A percentile compares a stretch with the other conserved stretches of the same genome.
These are phyloP conservation scores for Salix suchowensis DNA, from an alignment of 345 rosid species.

Conservation along the genomic window DNA sequence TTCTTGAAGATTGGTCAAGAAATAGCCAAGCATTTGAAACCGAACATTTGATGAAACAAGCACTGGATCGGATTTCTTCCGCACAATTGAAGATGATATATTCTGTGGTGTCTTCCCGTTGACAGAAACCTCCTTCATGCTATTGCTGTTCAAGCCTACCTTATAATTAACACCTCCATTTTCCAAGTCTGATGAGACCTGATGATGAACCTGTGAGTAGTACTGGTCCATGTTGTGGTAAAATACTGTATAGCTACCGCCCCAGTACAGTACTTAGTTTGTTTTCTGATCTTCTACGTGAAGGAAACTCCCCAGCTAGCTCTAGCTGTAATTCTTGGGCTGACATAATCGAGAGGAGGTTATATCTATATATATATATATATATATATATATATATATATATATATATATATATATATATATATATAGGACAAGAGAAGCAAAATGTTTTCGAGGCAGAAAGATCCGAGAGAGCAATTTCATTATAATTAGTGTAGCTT, in stretches of 20 bases:
- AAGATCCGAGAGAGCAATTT: not conserved
- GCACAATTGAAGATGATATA: constrained; percentile 26
- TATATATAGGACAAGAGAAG: not conserved
- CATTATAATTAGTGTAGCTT: constrained; percentile 25
- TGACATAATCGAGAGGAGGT: not conserved
- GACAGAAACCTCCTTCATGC: constrained; percentile 1
- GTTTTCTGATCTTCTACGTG: not conserved
- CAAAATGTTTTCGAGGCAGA: not conserved
- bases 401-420: not conserved
- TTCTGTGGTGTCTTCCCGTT: constrained; percentile 25
- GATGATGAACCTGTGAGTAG: not conserved
- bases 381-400: not conserved
- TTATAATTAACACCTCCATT: constrained; percentile 1
- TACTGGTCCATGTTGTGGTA: not conserved
- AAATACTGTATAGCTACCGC: not conserved
- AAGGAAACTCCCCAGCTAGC: not conserved
- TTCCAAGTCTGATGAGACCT: constrained; percentile 18
- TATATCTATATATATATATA: not conserved
- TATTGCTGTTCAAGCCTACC: not conserved
- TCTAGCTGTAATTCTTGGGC: not conserved
- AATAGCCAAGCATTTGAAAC: constrained; percentile 27
- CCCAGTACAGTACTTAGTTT: not conserved
- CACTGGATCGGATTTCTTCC: constrained; percentile 37
- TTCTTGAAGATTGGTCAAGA: constrained; percentile 35
- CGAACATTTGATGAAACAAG: constrained; percentile 24